These are phyloP conservation scores for Vitis hybrid DNA, from an alignment of 177 flowering plant genomes.

Conservation along the genomic window DNA sequence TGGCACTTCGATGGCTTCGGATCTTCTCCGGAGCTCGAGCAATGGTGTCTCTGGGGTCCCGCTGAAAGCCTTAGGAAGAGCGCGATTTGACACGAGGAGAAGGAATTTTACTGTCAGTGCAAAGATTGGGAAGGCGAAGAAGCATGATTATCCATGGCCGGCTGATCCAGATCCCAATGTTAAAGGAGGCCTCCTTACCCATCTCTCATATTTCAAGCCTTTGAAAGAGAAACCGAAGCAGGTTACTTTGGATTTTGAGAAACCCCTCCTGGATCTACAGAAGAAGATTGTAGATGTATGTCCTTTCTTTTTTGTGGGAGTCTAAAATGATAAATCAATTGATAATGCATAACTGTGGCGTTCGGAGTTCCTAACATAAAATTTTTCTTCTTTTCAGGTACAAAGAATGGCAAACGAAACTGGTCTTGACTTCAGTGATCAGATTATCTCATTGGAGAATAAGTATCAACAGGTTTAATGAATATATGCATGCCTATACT, in stretches of 20 bases:
- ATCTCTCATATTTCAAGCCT: constrained; percentile 83
- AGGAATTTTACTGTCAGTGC: constrained; percentile 42
- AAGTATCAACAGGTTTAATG: constrained; percentile 73
- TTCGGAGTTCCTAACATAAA: not conserved
- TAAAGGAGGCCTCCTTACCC: constrained; percentile 62
- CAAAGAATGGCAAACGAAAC: constrained; percentile 90
- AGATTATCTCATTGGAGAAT: constrained; percentile 67
- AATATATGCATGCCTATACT: not conserved
- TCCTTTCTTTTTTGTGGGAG: not conserved
- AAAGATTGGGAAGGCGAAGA: constrained; percentile 68
- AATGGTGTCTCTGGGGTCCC: constrained; percentile 55
- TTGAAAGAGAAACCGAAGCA: constrained; percentile 78
- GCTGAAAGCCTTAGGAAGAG: constrained; percentile 49
- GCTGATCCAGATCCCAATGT: constrained; percentile 69
- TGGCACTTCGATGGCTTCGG: constrained; percentile 54
- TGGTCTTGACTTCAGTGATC: constrained; percentile 88
- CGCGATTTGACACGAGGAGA: constrained; percentile 30
- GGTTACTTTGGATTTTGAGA: constrained; percentile 78
- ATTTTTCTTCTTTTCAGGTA: constrained; percentile 39
- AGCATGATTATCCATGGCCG: constrained; percentile 85
- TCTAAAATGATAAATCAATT: not conserved
- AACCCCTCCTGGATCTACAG: constrained; percentile 69
- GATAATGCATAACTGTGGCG: not conserved
- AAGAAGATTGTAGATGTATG: constrained; percentile 76
- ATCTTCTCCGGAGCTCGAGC: constrained; percentile 66